Base-by-base conservation (phyloP, 768 basidiomycete genomes). In the Pulveroboletus sp. region DNA sequence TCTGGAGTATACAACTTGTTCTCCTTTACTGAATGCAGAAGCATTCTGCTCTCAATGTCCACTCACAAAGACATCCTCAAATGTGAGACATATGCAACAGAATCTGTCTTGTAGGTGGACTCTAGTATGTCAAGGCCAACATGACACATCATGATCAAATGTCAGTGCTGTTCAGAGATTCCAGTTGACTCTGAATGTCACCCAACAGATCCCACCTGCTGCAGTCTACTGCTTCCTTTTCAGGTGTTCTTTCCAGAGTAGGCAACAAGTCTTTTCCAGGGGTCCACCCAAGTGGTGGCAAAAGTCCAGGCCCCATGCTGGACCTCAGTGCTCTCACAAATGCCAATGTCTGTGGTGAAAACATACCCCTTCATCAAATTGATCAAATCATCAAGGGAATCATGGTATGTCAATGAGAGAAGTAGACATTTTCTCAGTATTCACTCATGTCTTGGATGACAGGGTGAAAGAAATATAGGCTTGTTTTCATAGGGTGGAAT, bases 171-270 rank as follows among this genome's bases (percentile, higher is more conserved):
- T 38, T 42, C 17, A 36, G 42, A 36, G 62, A 55, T 17, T 51
- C 60, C 2, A 61, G 43, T 20, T 68, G 74, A 42, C 62, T 69
- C 55, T 79, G 77, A 19, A 76, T 71, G 50, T 79, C 76, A 20
- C 76, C 78, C 17, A 91, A 68, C 3, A 90, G 70, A 63, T 85
- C 83, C 26, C 73, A 73, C 43, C 79, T 76, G 44, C 92, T 88
- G 13, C 85, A 76, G 11, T 77, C 73, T 1, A 85, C 86, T 4
- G 88, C 89, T 51, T 83, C 81, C 60, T 79, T 84, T 26, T 74
- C 76, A 0, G 91, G 91, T 3, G 90, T 90, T 51, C 80, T 77
- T 0, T 79, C 77, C 6, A 80, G 58, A 24, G 65, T 65, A 7
- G 73, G 74, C 3, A 63, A 48, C 14, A 59, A 36, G 31, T 82